These are phyloP conservation scores for Fusarium sp. DNA, from an alignment of 2,329 filamentous ascomycete genomes.

Conservation along the genomic window DNA sequence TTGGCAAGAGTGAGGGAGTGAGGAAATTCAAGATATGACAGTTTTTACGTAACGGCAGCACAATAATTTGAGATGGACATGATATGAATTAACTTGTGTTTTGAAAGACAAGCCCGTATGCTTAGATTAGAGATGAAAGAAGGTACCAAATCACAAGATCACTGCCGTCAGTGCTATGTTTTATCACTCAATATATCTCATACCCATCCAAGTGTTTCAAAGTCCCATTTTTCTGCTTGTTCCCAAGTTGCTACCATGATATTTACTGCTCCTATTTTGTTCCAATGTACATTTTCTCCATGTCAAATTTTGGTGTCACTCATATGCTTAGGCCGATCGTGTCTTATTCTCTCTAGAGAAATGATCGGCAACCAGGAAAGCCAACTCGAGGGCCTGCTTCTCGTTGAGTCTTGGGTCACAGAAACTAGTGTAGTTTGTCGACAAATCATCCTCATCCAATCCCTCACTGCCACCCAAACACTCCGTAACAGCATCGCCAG, in stretches of 20 bases:
- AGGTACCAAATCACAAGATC: slow-evolving; percentile 9
- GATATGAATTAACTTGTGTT: slow-evolving; percentile 23
- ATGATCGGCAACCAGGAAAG: slow-evolving; percentile 90
- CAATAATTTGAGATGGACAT: slow-evolving; percentile 30
- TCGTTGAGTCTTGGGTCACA: slow-evolving; percentile 96
- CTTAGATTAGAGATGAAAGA: slow-evolving; percentile 20
- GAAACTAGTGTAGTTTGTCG: slow-evolving; percentile 92
- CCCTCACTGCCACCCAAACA: slow-evolving; percentile 91
- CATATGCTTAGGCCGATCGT: not conserved
- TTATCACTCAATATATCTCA: not conserved
- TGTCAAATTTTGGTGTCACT: not conserved
- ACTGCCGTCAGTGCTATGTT: not conserved
- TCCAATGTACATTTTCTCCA: not conserved
- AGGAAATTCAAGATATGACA: slow-evolving; percentile 29
- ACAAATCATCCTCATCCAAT: slow-evolving; percentile 86
- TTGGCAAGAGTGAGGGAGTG: not conserved
- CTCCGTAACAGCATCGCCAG: slow-evolving; percentile 95
- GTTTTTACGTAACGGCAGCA: slow-evolving; percentile 20
- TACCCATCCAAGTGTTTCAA: not conserved
- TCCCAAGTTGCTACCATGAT: not conserved
- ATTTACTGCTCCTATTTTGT: not conserved
- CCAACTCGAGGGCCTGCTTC: slow-evolving; percentile 95
- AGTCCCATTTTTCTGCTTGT: not conserved
- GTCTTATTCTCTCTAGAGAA: slow-evolving; percentile 56
- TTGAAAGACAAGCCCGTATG: slow-evolving; percentile 14